Evolutionary conservation across 805 yeast species (phyloP), one percentile per base, ranked within the genome.

Genomic region (Candida mattraensis): DNA sequence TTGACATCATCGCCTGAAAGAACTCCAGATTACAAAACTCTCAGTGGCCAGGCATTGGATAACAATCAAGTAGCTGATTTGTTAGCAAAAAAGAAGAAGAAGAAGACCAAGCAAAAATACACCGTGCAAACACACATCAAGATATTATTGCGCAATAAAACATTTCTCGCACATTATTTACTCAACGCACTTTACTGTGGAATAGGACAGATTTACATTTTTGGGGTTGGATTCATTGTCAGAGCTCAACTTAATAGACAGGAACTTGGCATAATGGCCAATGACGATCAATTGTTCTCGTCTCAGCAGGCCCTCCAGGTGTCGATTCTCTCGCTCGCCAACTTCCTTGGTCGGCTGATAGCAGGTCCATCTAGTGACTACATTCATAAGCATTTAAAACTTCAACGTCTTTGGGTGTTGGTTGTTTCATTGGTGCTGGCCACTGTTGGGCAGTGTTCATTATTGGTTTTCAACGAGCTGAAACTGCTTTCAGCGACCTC

Each of bases 171-270:
- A 7, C 81, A 77, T 45, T 80, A 68, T 46, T 28, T 76, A 5
- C 66, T 78, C n/a, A 63, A 81, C 16, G 76, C 84, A 0, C 56
- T 74, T 5, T 59, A 76, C 28, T 74, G 80, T 51, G 81, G 86
- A 1, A 64, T 78, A 27, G 85, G 88, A 3, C 89, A 83, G 54
- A 73, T 76, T 57, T 84, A 83, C 52, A 83, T 84, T 18, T 84
- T 70, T 51, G 72, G 84, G 3, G 80, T 84, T 22, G 94, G 94
- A 0, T 83, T 78, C 50, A 69, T 84, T n/a, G 83, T 81, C 7
- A 70, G 64, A 33, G 69, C 74, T 0, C 72, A 69, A 43, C 57
- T 62, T 9, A 60, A 53, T 42, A 53, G 50, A 22, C 44, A 44
- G 9, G 45, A 44, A 25, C 30, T 34, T 18, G 44, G 38, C 21